phyloP scores from a whole-genome alignment of 305 asterid genomes.

The Withania somnifera region DNA sequence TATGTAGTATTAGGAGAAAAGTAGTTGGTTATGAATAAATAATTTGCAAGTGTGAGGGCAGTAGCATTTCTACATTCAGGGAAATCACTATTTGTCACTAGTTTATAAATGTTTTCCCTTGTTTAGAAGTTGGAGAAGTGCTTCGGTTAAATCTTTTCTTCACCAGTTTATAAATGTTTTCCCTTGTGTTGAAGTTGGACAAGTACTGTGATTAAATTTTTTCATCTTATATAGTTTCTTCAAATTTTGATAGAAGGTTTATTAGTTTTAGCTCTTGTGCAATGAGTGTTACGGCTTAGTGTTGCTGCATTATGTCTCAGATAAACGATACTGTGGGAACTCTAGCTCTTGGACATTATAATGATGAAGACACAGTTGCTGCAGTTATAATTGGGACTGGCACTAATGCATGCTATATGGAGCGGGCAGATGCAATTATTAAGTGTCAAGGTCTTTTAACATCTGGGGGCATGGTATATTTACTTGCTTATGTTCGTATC shows the following conservation, averaged over 20 bases:
- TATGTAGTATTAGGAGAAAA: neutral
- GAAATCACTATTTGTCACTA: neutral
- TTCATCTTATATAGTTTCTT: neutral
- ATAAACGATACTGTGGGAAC: constrained; percentile 82
- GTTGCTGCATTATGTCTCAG: constrained; percentile 24
- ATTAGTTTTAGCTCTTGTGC: neutral
- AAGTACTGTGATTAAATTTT: neutral
- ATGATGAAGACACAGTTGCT: constrained; percentile 83
- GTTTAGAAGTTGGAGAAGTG: neutral
- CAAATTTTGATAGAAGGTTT: neutral
- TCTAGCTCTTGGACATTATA: constrained; percentile 73
- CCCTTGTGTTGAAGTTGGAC: neutral
- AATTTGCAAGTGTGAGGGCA: neutral
- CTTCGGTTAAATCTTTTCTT: neutral
- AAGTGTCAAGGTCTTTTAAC: constrained; percentile 78
- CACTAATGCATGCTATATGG: constrained; percentile 90
- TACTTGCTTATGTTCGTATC: constrained; percentile 4
- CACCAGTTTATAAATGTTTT: neutral
- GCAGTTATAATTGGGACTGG: constrained; percentile 90
- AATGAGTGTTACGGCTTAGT: neutral
- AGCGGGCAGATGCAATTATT: constrained; percentile 74
- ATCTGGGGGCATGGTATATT: constrained; percentile 65
- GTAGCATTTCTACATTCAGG: neutral
- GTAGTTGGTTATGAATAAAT: neutral
- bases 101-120: neutral